phyloP scores from a whole-genome alignment of 2,329 filamentous ascomycete genomes.

The Colletotrichum trifolii region DNA sequence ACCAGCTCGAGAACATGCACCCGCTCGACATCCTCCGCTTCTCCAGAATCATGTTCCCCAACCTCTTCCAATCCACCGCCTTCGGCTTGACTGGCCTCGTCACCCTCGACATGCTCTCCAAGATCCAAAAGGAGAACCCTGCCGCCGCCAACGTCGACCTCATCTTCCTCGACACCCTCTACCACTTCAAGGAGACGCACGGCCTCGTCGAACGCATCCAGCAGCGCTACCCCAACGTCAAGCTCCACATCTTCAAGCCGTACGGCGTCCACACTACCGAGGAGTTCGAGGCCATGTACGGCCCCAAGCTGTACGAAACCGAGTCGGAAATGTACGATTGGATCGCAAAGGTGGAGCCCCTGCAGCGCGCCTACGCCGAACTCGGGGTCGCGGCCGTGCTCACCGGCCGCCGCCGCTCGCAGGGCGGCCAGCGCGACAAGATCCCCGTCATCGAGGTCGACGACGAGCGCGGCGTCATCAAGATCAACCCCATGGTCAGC shows the following conservation, averaged over 20 bases:
- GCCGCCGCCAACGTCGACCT: conserved; percentile 70
- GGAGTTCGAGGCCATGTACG: conserved; percentile 86
- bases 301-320: conserved; percentile 84
- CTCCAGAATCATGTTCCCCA: conserved; percentile 90
- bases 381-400: conserved; percentile 90
- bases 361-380: conserved; percentile 88
- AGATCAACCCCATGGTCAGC: conserved; percentile 96
- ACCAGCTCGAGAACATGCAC: conserved; percentile 86
- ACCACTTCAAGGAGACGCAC: conserved; percentile 84
- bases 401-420: conserved; percentile 89
- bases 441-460: conserved; percentile 94
- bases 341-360: conserved; percentile 96
- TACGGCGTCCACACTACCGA: conserved; percentile 76
- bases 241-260: conserved; percentile 91
- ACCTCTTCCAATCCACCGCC: conserved; percentile 87
- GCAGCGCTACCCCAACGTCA: conserved; percentile 80
- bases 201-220: conserved; percentile 79
- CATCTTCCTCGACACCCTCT: conserved; percentile 86
- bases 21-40: conserved; percentile 93
- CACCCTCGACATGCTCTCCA: conserved; percentile 86
- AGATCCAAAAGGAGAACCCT: conserved; percentile 73
- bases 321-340: conserved; percentile 95
- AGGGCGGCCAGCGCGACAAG: conserved; percentile 91
- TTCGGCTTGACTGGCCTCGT: conserved; percentile 85
- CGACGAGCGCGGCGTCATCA: conserved; percentile 87